A percentile compares a stretch with the other conserved stretches of the same genome.
phyloP scores from a whole-genome alignment of 2,329 filamentous ascomycete species.

The Rugonectria rugulosa region DNA sequence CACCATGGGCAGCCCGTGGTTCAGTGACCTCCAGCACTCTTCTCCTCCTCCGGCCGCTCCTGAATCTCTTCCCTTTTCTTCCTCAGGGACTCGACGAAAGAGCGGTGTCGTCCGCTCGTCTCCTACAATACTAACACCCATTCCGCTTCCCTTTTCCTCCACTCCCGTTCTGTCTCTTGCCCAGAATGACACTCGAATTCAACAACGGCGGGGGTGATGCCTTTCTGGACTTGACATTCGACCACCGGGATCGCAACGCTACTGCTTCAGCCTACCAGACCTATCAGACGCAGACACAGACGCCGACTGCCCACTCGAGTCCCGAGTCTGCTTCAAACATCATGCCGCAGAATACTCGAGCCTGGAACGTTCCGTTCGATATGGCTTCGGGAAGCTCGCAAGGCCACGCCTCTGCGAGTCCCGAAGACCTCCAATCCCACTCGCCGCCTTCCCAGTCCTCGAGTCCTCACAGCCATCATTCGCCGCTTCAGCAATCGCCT shows the following conservation, averaged over 20 bases:
- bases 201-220: constrained; percentile 64
- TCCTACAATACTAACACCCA: constrained; percentile 46
- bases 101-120: constrained; percentile 52
- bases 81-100: constrained; percentile 48
- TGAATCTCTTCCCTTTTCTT: constrained; percentile 41
- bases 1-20: constrained; percentile 33
- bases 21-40: constrained; percentile 38
- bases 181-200: constrained; percentile 67
- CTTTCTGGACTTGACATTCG: constrained; percentile 68
- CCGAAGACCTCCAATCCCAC: constrained; percentile 57
- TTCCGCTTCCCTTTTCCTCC: constrained; percentile 40
- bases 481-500: constrained; percentile 60
- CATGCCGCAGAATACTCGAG: constrained; percentile 46
- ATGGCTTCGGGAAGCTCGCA: constrained; percentile 54
- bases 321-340: constrained; percentile 44
- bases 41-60: constrained; percentile 38
- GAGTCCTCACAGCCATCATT: constrained; percentile 61
- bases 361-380: constrained; percentile 62
- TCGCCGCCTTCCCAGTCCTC: constrained; percentile 60
- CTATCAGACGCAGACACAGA: constrained; percentile 38
- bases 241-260: constrained; percentile 63
- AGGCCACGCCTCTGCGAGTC: constrained; percentile 57
- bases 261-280: constrained; percentile 36
- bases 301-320: constrained; percentile 42
- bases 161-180: constrained; percentile 44